Percentiles rank a stretch among this genome's conserved stretches.
Evolutionary conservation across 306 rosid species (phyloP).

Genomic region (Acacia confusa): DNA sequence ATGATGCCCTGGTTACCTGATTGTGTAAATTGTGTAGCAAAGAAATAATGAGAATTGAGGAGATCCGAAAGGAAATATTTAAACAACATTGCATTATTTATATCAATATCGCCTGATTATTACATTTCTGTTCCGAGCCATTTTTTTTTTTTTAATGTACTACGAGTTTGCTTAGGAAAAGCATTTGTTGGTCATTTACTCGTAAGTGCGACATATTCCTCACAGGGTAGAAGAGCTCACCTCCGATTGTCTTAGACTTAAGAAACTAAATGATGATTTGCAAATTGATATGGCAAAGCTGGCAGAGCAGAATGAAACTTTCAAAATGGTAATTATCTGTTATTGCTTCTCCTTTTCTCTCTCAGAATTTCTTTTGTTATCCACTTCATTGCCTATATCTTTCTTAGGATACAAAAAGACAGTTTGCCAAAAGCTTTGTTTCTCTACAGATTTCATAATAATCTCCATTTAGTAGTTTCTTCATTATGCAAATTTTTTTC

Average conservation of each 20-base stretch:
- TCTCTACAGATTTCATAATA: slow-evolving; percentile 11
- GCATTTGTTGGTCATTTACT: not conserved
- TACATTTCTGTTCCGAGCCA: not conserved
- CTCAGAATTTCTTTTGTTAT: not conserved
- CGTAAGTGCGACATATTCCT: slow-evolving; percentile 33
- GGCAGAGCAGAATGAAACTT: slow-evolving; percentile 59
- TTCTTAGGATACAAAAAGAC: not conserved
- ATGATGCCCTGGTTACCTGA: slow-evolving; percentile 20
- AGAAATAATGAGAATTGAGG: slow-evolving; percentile 17
- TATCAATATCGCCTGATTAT: not conserved
- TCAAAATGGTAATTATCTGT: slow-evolving; percentile 55
- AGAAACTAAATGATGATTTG: slow-evolving; percentile 56
- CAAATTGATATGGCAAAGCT: slow-evolving; percentile 57
- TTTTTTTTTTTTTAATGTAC: not conserved
- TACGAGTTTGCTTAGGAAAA: slow-evolving; percentile 21
- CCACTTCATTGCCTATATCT: slow-evolving; percentile 24
- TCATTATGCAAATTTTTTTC: slow-evolving; percentile 6
- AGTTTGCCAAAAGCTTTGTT: slow-evolving; percentile 15
- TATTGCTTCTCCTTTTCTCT: not conserved
- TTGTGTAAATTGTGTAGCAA: slow-evolving; percentile 20
- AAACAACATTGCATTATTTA: not conserved
- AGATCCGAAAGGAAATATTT: not conserved
- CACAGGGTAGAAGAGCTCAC: slow-evolving; percentile 82
- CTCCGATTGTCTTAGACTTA: slow-evolving; percentile 51
- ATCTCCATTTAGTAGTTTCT: not conserved